Base-by-base conservation (phyloP, 805 yeast species). In the Metschnikowia continentalis region DNA sequence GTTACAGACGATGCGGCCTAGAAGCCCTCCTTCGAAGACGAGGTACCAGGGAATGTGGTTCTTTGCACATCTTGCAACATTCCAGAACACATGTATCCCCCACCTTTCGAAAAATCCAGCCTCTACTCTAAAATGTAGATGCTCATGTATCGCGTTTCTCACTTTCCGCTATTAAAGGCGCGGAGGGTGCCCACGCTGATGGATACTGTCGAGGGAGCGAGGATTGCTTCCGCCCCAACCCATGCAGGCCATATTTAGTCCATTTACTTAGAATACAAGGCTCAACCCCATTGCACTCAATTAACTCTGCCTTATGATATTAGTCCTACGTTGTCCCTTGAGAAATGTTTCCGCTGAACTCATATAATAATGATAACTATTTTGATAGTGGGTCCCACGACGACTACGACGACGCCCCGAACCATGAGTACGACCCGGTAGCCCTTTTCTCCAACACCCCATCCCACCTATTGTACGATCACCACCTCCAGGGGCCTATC, bases 401-500 rank as follows among this genome's bases (percentile, higher is more conserved):
- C 17, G 47, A 35, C 33, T 44, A 35, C 40, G 8, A 35, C 11
- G 40, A 44, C 37, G 6, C 40, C 14, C 41, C 47, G 6, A 44
- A 19, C 40, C 33, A 22, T 11, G 47, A 44, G 17, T 44, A 44
- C 41, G 47, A 44, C 22, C 47, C 41, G 14, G 47, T 44, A 11
- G 47, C 41, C 26, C 47, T 44, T 23, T 44, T 44, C 23, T 35
- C 47, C 40, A 32, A 44, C 40, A 35, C 47, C 19, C 47, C 39
- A 36, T 13, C 39, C 10, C 40, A 44, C 23, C 11, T 35, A 15
- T 11, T 35, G 47, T 15, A 11, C 35, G 47, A 44, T 5, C 35
- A 30, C 47, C 44, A 46, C 17, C 42, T 35, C 17, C 48, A 23
- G 19, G 59, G 59, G 7, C 51, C 57, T 4, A 54, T 48, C 15